Evolutionary conservation across 1,284 basidiomycete genomes (phyloP).

Genomic region (Neonothopanus nambi): DNA sequence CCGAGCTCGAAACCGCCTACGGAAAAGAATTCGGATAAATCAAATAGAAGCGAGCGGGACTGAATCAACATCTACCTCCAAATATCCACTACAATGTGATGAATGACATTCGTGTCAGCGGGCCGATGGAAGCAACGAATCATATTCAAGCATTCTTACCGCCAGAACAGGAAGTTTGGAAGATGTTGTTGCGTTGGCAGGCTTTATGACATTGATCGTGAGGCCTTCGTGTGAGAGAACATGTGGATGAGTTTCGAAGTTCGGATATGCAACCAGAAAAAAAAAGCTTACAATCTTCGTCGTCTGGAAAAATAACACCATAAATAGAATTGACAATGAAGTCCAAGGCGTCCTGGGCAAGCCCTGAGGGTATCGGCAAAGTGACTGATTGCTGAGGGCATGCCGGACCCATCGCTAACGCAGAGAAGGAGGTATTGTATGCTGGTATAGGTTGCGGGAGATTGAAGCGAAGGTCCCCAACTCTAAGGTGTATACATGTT

Average conservation of each 20-base stretch:
- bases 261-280: background rate
- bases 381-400: constrained; percentile 50
- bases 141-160: constrained; percentile 32
- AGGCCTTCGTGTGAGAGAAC: constrained; percentile 18
- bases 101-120: background rate
- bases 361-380: constrained; percentile 32
- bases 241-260: background rate
- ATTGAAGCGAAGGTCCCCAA: constrained; percentile 44
- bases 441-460: constrained; percentile 42
- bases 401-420: constrained; percentile 42
- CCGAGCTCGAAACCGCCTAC: constrained; percentile 47
- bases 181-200: constrained; percentile 4
- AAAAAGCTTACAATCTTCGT: constrained; percentile 47
- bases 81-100: constrained; percentile 47
- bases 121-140: background rate
- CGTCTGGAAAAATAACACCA: constrained; percentile 34
- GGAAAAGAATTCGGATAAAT: background rate
- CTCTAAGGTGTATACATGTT: constrained; percentile 1
- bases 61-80: constrained; percentile 37
- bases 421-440: constrained; percentile 41
- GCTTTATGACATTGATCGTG: constrained; percentile 20
- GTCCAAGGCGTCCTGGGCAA: constrained; percentile 36
- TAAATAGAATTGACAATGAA: constrained; percentile 36
- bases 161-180: constrained; percentile 40
- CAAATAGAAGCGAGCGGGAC: background rate